phyloP scores from a whole-genome alignment of 805 yeast genomes.

The Starmerella davenportii region DNA sequence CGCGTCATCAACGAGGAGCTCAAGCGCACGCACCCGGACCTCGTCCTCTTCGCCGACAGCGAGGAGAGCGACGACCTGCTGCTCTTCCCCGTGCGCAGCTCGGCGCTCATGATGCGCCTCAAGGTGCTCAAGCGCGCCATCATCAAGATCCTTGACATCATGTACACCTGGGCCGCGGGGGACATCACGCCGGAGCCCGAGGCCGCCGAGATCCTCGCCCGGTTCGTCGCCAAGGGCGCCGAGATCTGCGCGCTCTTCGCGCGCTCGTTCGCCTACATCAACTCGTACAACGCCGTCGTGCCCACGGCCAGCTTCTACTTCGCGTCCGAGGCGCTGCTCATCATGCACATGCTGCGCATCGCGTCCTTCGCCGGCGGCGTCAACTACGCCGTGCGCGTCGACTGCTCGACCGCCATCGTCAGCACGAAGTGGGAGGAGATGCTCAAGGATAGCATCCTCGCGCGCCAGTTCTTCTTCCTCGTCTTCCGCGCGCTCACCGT shows the following conservation, averaged over 20 bases:
- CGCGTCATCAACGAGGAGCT: slow-evolving; percentile 1
- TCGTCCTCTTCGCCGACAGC: neutral
- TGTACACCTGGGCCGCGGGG: neutral
- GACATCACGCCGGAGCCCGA: neutral
- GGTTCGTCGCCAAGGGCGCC: slow-evolving; percentile 4
- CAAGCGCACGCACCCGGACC: slow-evolving; percentile 1
- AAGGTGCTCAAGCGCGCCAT: slow-evolving; percentile 6
- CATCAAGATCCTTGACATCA: slow-evolving; percentile 4
- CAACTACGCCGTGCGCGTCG: slow-evolving; percentile 18
- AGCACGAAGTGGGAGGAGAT: slow-evolving; percentile 19
- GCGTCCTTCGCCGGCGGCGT: slow-evolving; percentile 13
- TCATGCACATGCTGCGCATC: slow-evolving; percentile 13
- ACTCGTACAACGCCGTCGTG: slow-evolving; percentile 3
- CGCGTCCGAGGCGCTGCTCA: slow-evolving; percentile 9
- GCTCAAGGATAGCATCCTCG: slow-evolving; percentile 24
- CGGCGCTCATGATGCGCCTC: slow-evolving; percentile 4
- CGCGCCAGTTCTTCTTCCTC: slow-evolving; percentile 30
- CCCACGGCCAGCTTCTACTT: slow-evolving; percentile 9
- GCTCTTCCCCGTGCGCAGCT: slow-evolving; percentile 4
- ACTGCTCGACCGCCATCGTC: slow-evolving; percentile 15
- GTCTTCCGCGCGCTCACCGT: slow-evolving; percentile 26
- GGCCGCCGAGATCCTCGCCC: neutral
- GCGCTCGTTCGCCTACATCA: slow-evolving; percentile 8
- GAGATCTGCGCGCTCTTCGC: slow-evolving; percentile 9
- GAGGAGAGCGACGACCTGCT: slow-evolving; percentile 5